Conservation (phyloP, 257 asterid genomes). For the Capsicum baccatum region DNA sequence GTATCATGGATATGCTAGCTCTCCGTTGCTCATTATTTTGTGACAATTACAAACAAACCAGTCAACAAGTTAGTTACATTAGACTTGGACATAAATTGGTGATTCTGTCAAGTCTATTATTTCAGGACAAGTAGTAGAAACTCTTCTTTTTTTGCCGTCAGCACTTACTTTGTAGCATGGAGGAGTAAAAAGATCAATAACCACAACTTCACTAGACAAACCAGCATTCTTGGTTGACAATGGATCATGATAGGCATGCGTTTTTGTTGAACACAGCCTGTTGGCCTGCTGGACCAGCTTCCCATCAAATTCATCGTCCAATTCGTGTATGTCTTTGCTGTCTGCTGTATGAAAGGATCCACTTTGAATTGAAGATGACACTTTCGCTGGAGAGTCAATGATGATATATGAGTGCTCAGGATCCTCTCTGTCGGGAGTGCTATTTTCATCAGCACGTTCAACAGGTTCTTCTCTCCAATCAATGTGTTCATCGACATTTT, state of each 20-base stretch:
- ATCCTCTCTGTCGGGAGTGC: conserved; percentile 12
- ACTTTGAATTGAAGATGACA: conserved; percentile 22
- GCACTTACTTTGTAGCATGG: conserved; percentile 46
- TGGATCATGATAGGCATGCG: conserved; percentile 34
- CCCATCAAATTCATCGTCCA: conserved; percentile 25
- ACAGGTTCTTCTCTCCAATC: conserved; percentile 33
- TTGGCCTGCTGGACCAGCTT: conserved; percentile 26
- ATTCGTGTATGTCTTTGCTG: conserved; percentile 32
- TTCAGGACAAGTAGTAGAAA: conserved; percentile 49
- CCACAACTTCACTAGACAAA: conserved; percentile 50
- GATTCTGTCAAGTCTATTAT: conserved; percentile 86
- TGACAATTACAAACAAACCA: background rate
- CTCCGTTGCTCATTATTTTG: background rate
- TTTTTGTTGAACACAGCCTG: conserved; percentile 32
- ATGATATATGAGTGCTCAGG: conserved; percentile 27
- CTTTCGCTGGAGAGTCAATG: conserved; percentile 19
- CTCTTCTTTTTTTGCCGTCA: conserved; percentile 59
- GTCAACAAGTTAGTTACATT: conserved; percentile 28
- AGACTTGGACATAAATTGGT: conserved; percentile 48
- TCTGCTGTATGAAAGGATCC: conserved; percentile 26
- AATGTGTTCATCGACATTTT: conserved; percentile 26
- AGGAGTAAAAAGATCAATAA: conserved; percentile 76
- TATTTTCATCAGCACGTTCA: conserved; percentile 18
- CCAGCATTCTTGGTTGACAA: conserved; percentile 32
- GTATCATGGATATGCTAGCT: background rate